phyloP scores from a whole-genome alignment of 2,329 filamentous ascomycete species.

The Penicillium decumbens region DNA sequence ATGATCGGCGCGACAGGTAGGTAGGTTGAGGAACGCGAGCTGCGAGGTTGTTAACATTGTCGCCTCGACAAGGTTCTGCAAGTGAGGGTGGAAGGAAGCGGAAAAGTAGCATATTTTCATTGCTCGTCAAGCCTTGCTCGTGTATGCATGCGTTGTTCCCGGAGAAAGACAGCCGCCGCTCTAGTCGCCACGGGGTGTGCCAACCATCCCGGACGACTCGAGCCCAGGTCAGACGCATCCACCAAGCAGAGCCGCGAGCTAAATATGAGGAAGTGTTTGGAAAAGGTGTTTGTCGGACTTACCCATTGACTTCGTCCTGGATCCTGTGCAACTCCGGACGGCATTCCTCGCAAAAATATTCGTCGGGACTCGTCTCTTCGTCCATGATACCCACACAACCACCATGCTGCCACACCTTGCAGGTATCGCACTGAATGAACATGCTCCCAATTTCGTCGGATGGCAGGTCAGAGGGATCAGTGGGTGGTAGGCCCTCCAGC shows the following conservation, averaged over 20 bases:
- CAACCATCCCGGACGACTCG: neutral
- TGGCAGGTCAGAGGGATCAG: constrained; percentile 56
- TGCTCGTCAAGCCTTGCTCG: neutral
- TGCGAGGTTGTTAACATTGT: constrained; percentile 38
- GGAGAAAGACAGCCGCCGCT: neutral
- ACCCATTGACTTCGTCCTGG: constrained; percentile 78
- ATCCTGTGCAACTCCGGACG: constrained; percentile 87
- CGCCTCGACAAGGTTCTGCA: neutral
- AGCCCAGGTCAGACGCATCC: neutral
- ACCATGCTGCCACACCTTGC: constrained; percentile 98
- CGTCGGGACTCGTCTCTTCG: constrained; percentile 84
- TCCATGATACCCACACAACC: constrained; percentile 97
- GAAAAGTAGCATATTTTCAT: neutral
- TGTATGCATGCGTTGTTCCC: neutral
- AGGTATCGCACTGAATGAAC: constrained; percentile 96
- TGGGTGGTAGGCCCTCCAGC: constrained; percentile 55
- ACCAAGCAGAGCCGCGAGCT: neutral
- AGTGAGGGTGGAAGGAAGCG: neutral
- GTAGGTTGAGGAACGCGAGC: constrained; percentile 60
- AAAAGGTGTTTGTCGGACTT: constrained; percentile 40
- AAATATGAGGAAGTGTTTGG: neutral
- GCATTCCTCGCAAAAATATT: constrained; percentile 97
- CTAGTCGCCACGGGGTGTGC: constrained; percentile 1
- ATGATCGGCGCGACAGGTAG: constrained; percentile 54
- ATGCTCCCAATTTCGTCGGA: constrained; percentile 86